Base-by-base conservation (phyloP, 768 basidiomycete genomes). In the Trametes cubensis region DNA sequence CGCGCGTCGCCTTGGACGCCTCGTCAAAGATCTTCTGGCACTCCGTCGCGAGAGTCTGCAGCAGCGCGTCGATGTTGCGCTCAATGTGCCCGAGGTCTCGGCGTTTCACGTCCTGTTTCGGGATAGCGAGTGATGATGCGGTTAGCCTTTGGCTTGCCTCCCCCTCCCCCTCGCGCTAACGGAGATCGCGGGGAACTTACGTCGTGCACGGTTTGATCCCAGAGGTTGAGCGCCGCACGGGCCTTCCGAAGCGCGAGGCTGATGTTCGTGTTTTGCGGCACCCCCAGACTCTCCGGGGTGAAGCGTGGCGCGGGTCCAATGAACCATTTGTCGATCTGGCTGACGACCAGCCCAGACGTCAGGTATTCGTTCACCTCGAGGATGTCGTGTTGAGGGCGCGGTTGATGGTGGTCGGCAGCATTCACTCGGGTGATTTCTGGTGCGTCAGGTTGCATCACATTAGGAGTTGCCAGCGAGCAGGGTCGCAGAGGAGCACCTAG, bases 301-400 rank as follows among this genome's bases (percentile, higher is more conserved):
- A 87, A 85, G 48, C 71, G 72, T 23, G 86, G 85, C 28, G 79
- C 71, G 53, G 84, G 82, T 20, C 89, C 90, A 71, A 80, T 80
- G 73, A 94, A 94, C 89, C 91, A 94, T 65, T 80, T 81, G 77
- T 93, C 91, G 74, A 94, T 83, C 52, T 80, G 75, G 72, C 88
- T 92, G 55, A 78, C 77, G 55, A 81, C 78, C 46, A 94, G 80
- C 50, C 91, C 89, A 45, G 83, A 84, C 67, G 83, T 84, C 68
- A 94, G 79, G 72, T 94, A 94, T 66, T 85, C 83, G 72, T 90
- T 90, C 54, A 90, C 91, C 78, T 92, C 89, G 54, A 92, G 78
- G 63, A 88, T 80, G 73, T 94, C 92, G 70, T 91, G 85, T 58
- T 85, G 81, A 38, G 83, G 76, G 39, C 64, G 67, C 57, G 75